phyloP scores from a whole-genome alignment of 176 grass and related monocot genomes.

The Cenchrus purpureus region DNA sequence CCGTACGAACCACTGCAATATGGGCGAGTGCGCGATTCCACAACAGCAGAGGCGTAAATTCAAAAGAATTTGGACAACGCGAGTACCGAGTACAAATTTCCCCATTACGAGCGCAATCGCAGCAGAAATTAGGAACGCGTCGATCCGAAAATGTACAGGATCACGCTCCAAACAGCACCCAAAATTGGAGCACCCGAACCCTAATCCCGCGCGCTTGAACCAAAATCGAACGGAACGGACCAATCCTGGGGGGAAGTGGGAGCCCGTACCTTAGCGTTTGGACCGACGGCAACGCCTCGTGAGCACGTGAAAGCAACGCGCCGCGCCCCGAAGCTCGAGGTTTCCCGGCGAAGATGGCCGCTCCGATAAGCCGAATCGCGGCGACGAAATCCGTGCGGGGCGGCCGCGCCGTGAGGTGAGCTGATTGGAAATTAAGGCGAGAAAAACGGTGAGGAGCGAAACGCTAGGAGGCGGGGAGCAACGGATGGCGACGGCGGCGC shows the following conservation, averaged over 20 bases:
- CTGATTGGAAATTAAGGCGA: slow-evolving; percentile 4
- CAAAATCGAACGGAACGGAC: background rate
- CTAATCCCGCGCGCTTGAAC: background rate
- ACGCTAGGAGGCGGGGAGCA: background rate
- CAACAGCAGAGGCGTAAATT: background rate
- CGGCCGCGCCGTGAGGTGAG: slow-evolving; percentile 8
- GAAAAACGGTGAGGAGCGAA: slow-evolving; percentile 7
- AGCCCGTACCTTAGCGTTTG: background rate
- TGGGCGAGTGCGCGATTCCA: background rate
- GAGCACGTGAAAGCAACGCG: background rate
- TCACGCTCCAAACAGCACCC: background rate
- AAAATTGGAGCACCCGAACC: slow-evolving; percentile 8
- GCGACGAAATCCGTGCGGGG: background rate
- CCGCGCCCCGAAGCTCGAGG: background rate
- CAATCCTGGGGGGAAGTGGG: background rate
- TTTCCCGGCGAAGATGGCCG: background rate
- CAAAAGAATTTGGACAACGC: background rate
- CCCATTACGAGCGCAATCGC: background rate
- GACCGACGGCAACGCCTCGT: slow-evolving; percentile 18
- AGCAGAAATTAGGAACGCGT: background rate
- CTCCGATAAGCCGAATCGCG: background rate
- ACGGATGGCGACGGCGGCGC: background rate
- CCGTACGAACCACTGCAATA: background rate
- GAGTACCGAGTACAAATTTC: background rate
- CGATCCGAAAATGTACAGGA: background rate